Percentiles rank a stretch among this genome's conserved stretches.
phyloP scores from a whole-genome alignment of 805 yeast species.

The Ogataea degrootiae region DNA sequence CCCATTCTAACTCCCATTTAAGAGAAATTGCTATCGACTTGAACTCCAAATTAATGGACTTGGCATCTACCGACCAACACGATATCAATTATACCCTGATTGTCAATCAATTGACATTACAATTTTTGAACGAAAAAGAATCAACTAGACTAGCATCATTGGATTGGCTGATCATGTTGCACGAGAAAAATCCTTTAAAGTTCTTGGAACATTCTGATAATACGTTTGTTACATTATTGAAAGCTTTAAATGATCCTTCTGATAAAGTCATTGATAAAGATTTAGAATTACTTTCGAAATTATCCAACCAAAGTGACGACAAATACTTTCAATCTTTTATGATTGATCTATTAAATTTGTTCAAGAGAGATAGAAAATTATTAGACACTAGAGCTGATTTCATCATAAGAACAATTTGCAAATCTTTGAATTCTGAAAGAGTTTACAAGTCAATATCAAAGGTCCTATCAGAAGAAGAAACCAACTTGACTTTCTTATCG shows the following conservation, averaged over 20 bases:
- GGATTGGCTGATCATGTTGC: conserved; percentile 86
- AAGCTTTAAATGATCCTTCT: conserved; percentile 64
- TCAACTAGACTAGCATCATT: conserved; percentile 77
- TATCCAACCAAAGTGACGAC: conserved; percentile 68
- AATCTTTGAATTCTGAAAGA: conserved; percentile 74
- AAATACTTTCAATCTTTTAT: conserved; percentile 72
- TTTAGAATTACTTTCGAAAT: conserved; percentile 64
- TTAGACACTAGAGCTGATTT: conserved; percentile 74
- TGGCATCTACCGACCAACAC: conserved; percentile 34
- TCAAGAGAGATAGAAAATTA: conserved; percentile 63
- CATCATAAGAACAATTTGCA: conserved; percentile 78
- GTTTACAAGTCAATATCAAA: conserved; percentile 77
- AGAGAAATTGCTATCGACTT: conserved; percentile 51
- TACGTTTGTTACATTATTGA: conserved; percentile 71
- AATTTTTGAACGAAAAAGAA: conserved; percentile 71
- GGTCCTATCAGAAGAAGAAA: conserved; percentile 53
- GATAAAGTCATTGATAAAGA: conserved; percentile 75
- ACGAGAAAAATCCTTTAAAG: conserved; percentile 59
- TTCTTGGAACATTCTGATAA: conserved; percentile 52
- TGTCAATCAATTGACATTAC: conserved; percentile 66
- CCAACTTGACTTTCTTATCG: conserved; percentile 65
- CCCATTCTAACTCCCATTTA: conserved; percentile 46
- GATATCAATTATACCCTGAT: conserved; percentile 50
- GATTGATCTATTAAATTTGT: conserved; percentile 61
- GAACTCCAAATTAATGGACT: conserved; percentile 51